Base-by-base conservation (phyloP, 169 alveolate species). In the Plasmodium cynomolgi region DNA sequence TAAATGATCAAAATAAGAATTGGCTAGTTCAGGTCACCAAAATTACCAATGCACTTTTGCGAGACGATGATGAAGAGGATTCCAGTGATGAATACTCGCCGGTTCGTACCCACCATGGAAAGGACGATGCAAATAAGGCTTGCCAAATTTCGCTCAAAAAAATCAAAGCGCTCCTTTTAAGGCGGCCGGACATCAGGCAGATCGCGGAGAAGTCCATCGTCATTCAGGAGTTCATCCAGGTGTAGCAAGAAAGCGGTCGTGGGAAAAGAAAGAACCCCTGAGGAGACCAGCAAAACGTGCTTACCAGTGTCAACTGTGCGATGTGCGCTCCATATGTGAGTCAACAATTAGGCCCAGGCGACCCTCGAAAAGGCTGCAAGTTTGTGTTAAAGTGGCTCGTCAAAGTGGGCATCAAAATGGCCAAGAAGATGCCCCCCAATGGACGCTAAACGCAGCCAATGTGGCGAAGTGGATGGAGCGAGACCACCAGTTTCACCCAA, bases 11-110 rank as follows among this genome's bases (percentile, higher is more conserved):
- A 17, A 90, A 90, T 62, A 90, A 90, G 31, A 90, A 90, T 58
- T 90, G 94, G 94, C 31, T 90, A 37, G 41, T 20, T 58, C 88
- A 80, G 26, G 94, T 90, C 54, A 90, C 94, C 15, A 80, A 81
- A 79, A 39, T 90, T 15, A 74, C 94, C 17, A 90, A 41, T 34
- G 81, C 84, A 1, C 73, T 90, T 17, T 68, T 90, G 41, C 81
- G 58, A 20, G 94, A 80, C 15, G 74, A 80, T 26, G 71, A 75
- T 47, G 94, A 90, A 33, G 94, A 90, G 44, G 74, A 80, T 26
- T 79, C 88, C 73, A 80, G 82, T 80, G 85, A 90, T 50, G 94
- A 90, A 31, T 1, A 39, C n/a, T 33, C 39, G 6, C 68, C 84
- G 8, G 4, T 20, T n/a, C 44, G 23, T 71, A 0, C 44, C 47